Evolutionary conservation across 768 basidiomycete species (phyloP).

Genomic region (Serendipita vermifera): DNA sequence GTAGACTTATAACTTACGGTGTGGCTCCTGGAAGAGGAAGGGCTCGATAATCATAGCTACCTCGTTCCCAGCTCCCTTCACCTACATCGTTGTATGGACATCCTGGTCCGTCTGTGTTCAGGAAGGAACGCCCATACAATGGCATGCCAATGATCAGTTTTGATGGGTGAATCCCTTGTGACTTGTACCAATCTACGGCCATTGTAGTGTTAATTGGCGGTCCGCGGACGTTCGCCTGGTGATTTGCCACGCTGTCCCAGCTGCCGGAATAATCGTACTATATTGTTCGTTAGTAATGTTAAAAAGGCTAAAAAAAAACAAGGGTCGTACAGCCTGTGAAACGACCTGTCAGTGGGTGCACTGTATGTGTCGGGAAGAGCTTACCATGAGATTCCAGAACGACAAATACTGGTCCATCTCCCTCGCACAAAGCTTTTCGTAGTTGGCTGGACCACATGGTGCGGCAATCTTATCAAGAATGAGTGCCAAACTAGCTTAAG

Average conservation of each 20-base stretch:
- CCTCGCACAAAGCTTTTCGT: slow-evolving; percentile 57
- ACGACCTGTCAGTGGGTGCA: slow-evolving; percentile 44
- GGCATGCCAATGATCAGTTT: slow-evolving; percentile 89
- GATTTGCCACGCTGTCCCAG: slow-evolving; percentile 31
- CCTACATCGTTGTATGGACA: slow-evolving; percentile 69
- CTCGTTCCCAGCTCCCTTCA: slow-evolving; percentile 79
- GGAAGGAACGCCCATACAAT: slow-evolving; percentile 85
- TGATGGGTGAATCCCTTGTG: slow-evolving; percentile 54
- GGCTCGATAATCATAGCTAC: slow-evolving; percentile 85
- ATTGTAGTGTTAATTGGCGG: slow-evolving; percentile 44
- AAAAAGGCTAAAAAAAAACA: not conserved
- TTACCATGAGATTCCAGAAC: slow-evolving; percentile 94
- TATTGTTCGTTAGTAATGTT: not conserved
- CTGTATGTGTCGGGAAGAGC: not conserved
- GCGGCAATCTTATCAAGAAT: slow-evolving; percentile 58
- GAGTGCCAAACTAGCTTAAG: not conserved
- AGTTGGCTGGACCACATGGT: slow-evolving; percentile 82
- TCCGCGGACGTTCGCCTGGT: slow-evolving; percentile 80
- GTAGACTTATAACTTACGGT: slow-evolving; percentile 23
- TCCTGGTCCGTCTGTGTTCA: slow-evolving; percentile 73
- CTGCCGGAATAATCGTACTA: slow-evolving; percentile 27
- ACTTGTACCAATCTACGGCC: slow-evolving; percentile 56
- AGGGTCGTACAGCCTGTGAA: slow-evolving; percentile 10
- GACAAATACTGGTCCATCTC: slow-evolving; percentile 85
- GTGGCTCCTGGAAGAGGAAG: slow-evolving; percentile 67